Evolutionary conservation across 2,329 filamentous ascomycete genomes (phyloP).

Genomic region (Neonectria magnoliae): DNA sequence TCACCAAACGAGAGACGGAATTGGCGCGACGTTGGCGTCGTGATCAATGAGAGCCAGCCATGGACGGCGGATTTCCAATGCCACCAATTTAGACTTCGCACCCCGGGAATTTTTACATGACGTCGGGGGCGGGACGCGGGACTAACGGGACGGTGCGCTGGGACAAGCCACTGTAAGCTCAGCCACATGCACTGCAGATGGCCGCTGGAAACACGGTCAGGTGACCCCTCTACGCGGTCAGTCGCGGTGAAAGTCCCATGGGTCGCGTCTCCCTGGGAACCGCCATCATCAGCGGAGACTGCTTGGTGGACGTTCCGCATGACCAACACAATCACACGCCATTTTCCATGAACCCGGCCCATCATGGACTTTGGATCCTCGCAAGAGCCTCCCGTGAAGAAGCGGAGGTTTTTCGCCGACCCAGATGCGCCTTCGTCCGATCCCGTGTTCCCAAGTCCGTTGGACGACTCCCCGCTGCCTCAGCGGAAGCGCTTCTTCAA

Average conservation of each 20-base stretch:
- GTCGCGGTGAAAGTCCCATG: slow-evolving; percentile 40
- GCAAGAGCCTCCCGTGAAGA: slow-evolving; percentile 58
- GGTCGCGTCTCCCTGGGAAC: slow-evolving; percentile 51
- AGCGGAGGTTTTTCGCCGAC: slow-evolving; percentile 52
- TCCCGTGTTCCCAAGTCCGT: slow-evolving; percentile 36
- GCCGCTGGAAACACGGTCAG: slow-evolving; percentile 48
- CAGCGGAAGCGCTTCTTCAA: slow-evolving; percentile 42
- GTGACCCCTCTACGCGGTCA: slow-evolving; percentile 51
- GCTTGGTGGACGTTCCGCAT: slow-evolving; percentile 8
- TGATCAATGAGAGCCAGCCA: slow-evolving; percentile 38
- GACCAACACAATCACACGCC: slow-evolving; percentile 9
- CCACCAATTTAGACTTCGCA: slow-evolving; percentile 8
- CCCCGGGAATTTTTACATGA: slow-evolving; percentile 42
- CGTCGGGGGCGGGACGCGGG: slow-evolving; percentile 27
- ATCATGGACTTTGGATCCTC: slow-evolving; percentile 53
- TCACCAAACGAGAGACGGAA: slow-evolving; percentile 11
- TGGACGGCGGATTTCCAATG: slow-evolving; percentile 39
- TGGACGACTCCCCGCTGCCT: slow-evolving; percentile 36
- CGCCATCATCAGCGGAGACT: slow-evolving; percentile 11
- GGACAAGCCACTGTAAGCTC: slow-evolving; percentile 15
- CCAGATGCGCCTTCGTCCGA: slow-evolving; percentile 45
- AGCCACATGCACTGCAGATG: slow-evolving; percentile 9
- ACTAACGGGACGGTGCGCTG: slow-evolving; percentile 7
- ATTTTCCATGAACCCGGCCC: slow-evolving; percentile 23
- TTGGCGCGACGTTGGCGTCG: slow-evolving; percentile 23